These are phyloP conservation scores for Ormosia emarginata DNA, from an alignment of 306 rosid species.

Conservation along the genomic window DNA sequence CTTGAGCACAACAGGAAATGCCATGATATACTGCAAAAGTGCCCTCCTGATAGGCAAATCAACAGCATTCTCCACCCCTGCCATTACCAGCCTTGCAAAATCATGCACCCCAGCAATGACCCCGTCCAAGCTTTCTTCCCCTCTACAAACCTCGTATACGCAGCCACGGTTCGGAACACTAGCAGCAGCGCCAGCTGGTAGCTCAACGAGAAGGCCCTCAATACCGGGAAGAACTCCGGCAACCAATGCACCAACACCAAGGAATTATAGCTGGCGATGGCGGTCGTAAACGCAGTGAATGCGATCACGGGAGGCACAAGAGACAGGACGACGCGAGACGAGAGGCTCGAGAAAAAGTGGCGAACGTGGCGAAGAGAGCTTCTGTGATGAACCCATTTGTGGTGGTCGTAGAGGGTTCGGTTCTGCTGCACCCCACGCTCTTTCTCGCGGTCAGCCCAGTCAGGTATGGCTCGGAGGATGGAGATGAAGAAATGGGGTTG, in stretches of 20 bases:
- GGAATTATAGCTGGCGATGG: conserved; percentile 62
- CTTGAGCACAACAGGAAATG: conserved; percentile 80
- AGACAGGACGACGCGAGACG: conserved; percentile 80
- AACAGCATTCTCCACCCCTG: conserved; percentile 28
- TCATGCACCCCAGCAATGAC: conserved; percentile 65
- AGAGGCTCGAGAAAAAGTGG: conserved; percentile 65
- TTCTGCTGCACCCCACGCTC: conserved; percentile 69
- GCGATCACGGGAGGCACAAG: conserved; percentile 68
- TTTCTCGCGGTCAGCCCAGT: conserved; percentile 73
- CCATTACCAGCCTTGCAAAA: conserved; percentile 57
- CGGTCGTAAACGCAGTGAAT: conserved; percentile 60
- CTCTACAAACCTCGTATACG: conserved; percentile 74
- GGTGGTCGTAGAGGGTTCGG: conserved; percentile 57
- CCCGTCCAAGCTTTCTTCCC: conserved; percentile 84
- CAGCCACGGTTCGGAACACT: conserved; percentile 87
- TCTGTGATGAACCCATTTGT: conserved; percentile 67
- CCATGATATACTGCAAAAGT: conserved; percentile 69
- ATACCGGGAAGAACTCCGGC: conserved; percentile 53
- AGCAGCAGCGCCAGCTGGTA: conserved; percentile 81
- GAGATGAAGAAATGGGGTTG: conserved; percentile 30
- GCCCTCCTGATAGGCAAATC: conserved; percentile 56
- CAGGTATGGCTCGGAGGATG: conserved; percentile 48
- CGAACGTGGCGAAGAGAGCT: conserved; percentile 85
- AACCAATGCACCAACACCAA: conserved; percentile 42
- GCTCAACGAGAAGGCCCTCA: conserved; percentile 65